phyloP scores from a whole-genome alignment of 371 early-diverging fungal species.

The Syncephalastrum monosporum region DNA sequence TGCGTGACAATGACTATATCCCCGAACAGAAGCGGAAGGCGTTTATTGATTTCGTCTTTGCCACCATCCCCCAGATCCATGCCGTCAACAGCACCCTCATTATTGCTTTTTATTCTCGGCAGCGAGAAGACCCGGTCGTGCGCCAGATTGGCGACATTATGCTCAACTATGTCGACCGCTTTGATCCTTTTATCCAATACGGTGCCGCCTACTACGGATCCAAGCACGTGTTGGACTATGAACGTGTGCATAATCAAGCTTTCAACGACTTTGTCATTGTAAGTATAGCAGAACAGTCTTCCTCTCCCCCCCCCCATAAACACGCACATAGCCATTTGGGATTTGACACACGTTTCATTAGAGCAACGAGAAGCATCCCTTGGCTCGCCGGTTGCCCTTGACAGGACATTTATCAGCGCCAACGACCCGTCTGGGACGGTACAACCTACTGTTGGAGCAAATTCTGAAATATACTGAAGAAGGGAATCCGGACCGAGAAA shows the following conservation, averaged over 20 bases:
- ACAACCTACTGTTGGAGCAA: constrained; percentile 78
- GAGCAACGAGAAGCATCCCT: constrained; percentile 61
- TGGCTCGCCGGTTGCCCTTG: constrained; percentile 74
- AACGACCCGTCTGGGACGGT: constrained; percentile 84
- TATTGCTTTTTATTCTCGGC: constrained; percentile 65
- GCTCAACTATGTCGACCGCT: constrained; percentile 60
- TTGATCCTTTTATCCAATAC: constrained; percentile 83
- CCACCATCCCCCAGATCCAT: constrained; percentile 75
- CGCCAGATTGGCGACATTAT: constrained; percentile 86
- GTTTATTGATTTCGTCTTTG: constrained; percentile 82
- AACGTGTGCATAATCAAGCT: constrained; percentile 61
- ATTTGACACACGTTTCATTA: constrained; percentile 1
- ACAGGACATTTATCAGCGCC: constrained; percentile 81
- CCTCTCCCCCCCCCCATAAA: background rate
- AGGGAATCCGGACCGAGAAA: constrained; percentile 69
- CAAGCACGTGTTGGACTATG: constrained; percentile 75
- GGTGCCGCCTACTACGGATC: constrained; percentile 85
- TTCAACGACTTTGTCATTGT: constrained; percentile 76
- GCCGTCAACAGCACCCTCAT: constrained; percentile 68
- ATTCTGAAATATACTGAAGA: constrained; percentile 79
- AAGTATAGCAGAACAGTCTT: constrained; percentile 5
- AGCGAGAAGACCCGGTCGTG: constrained; percentile 70
- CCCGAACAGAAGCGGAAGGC: constrained; percentile 48
- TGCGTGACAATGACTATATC: constrained; percentile 66
- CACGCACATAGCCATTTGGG: background rate